phyloP scores from a whole-genome alignment of 208 protist genomes.

The Trypanosoma theileri region DNA sequence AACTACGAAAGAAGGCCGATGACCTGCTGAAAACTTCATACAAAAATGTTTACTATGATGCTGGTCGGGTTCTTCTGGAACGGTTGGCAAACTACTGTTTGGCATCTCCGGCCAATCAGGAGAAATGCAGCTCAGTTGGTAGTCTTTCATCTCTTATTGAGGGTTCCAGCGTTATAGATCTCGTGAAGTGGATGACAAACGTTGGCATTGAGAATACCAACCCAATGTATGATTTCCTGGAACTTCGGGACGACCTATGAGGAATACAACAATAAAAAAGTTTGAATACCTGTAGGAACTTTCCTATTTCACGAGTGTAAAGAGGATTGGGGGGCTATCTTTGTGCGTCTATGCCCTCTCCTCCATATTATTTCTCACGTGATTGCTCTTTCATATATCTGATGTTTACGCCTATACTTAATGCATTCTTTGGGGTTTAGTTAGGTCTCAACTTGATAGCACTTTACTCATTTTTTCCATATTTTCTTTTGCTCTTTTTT shows the following conservation, averaged over 20 bases:
- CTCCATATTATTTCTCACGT: too few relatives aligned
- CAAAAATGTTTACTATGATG: conserved; percentile 82
- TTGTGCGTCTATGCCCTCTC: too few relatives aligned
- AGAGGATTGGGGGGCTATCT: too few relatives aligned
- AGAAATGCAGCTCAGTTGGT: conserved; percentile 52
- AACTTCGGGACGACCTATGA: conserved; percentile 66
- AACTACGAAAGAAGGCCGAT: conserved; percentile 71
- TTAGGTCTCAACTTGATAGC: too few relatives aligned
- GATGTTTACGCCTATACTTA: too few relatives aligned
- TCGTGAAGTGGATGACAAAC: conserved; percentile 80
- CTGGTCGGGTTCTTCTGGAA: conserved; percentile 55
- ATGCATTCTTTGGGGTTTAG: too few relatives aligned
- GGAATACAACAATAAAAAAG: conserved; percentile 4
- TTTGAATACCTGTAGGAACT: background rate
- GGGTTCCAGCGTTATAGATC: conserved; percentile 38
- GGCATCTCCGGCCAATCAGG: conserved; percentile 46
- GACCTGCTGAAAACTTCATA: conserved; percentile 84
- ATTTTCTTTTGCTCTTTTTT: too few relatives aligned
- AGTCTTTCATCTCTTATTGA: conserved; percentile 53
- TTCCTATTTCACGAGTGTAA: background rate
- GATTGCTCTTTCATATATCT: too few relatives aligned
- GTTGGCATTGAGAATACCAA: conserved; percentile 92
- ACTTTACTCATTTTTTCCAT: too few relatives aligned
- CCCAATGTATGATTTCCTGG: conserved; percentile 87
- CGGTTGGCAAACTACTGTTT: conserved; percentile 65